Evolutionary conservation across 23 red algal genomes (phyloP).

Genomic region (Gracilaria gracilis): DNA sequence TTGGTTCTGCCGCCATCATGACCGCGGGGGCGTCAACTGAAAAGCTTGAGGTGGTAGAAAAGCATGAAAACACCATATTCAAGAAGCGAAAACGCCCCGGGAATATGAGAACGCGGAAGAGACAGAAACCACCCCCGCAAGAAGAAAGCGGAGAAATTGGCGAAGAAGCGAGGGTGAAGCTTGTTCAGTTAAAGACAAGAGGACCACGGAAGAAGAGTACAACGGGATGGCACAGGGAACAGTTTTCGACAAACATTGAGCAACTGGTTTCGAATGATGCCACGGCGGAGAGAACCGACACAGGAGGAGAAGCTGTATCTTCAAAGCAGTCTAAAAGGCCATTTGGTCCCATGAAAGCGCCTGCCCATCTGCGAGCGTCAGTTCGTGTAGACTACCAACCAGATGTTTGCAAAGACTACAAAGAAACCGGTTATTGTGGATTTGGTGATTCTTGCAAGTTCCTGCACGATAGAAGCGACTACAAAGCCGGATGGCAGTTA

Average conservation of each 20-base stretch:
- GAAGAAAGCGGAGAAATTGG: background rate
- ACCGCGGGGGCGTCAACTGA: background rate
- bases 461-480: constrained; percentile 82
- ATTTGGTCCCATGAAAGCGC: constrained; percentile 76
- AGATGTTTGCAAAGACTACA: constrained; percentile 93
- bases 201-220: constrained; percentile 21
- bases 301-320: constrained; percentile 25
- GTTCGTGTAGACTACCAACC: constrained; percentile 87
- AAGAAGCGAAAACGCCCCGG: constrained; percentile 10
- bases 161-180: constrained; percentile 8
- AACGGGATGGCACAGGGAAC: constrained; percentile 38
- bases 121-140: background rate
- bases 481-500: constrained; percentile 80
- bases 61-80: background rate
- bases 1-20: background rate
- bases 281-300: constrained; percentile 47
- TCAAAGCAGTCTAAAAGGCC: constrained; percentile 33
- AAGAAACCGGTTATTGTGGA: constrained; percentile 90
- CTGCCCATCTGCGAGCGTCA: constrained; percentile 72
- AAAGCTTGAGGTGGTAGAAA: background rate
- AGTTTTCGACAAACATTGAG: constrained; percentile 33
- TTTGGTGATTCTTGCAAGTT: constrained; percentile 98
- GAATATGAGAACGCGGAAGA: background rate
- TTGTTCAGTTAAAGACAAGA: background rate
- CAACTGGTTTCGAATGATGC: background rate